phyloP scores from a whole-genome alignment of 1,139 yeast species.

The Yamadazyma sp. region DNA sequence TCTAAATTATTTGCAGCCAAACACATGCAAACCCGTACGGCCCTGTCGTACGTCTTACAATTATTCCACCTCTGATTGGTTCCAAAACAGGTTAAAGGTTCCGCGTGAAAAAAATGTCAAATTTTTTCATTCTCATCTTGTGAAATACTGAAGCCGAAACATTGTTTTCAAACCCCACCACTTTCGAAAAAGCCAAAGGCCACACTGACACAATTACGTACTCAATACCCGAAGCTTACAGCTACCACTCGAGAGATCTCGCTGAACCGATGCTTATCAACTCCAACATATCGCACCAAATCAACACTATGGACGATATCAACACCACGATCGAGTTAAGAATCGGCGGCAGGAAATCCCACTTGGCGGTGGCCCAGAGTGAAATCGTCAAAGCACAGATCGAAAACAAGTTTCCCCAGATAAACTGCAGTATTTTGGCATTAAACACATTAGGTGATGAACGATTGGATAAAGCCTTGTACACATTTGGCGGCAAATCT shows the following conservation, averaged over 20 bases:
- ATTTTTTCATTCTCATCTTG: constrained; percentile 5
- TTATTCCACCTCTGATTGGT: constrained; percentile 1
- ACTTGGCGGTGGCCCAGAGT: constrained; percentile 83
- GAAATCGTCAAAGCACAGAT: constrained; percentile 68
- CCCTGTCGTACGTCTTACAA: background rate
- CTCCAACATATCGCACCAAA: no score
- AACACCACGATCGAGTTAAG: constrained; percentile 24
- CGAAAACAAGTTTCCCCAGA: constrained; percentile 57
- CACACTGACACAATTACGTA: no score
- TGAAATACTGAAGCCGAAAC: constrained; percentile 1
- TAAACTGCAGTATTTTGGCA: constrained; percentile 68
- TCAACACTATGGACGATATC: constrained; percentile 3
- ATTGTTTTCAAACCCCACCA: background rate
- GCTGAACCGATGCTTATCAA: no score
- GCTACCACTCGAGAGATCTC: no score
- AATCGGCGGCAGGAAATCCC: constrained; percentile 89
- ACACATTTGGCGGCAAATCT: constrained; percentile 94
- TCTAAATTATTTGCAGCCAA: no score
- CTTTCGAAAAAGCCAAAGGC: no score
- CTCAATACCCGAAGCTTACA: no score
- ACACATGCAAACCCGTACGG: no score
- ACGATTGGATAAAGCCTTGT: constrained; percentile 79
- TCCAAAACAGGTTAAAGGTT: background rate
- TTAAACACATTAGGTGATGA: constrained; percentile 88
- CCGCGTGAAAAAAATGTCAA: constrained; percentile 1